phyloP scores from a whole-genome alignment of 2,329 filamentous ascomycete genomes.

The Metarhizium guizhouense region DNA sequence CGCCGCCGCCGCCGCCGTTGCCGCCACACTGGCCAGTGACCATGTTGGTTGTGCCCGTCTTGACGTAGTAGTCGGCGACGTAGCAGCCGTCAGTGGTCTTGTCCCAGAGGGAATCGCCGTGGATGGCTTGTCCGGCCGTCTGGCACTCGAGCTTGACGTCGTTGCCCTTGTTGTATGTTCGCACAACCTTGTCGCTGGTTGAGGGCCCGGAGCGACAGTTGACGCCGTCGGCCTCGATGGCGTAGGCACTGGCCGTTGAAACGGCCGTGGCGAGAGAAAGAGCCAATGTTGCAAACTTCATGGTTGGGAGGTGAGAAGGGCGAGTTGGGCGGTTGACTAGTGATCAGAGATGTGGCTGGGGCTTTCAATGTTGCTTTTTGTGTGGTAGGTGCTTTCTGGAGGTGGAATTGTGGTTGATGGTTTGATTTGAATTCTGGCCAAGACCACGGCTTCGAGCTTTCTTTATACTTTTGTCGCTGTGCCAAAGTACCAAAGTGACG shows the following conservation, averaged over 20 bases:
- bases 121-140: conserved; percentile 6
- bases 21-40: background rate
- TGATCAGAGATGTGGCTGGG: no score
- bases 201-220: conserved; percentile 7
- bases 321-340: background rate
- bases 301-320: background rate
- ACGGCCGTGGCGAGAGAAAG: background rate
- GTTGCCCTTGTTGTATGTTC: conserved; percentile 8
- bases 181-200: conserved; percentile 5
- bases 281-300: background rate
- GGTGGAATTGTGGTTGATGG: no score
- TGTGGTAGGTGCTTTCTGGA: no score
- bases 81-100: conserved; percentile 10
- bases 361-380: no score
- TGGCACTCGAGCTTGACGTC: conserved; percentile 10
- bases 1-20: background rate
- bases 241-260: conserved; percentile 1
- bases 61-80: conserved; percentile 11
- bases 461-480: no score
- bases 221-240: conserved; percentile 7
- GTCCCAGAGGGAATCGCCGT: conserved; percentile 9
- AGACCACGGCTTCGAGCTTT: no score
- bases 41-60: conserved; percentile 5
- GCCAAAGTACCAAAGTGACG: no score
- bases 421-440: no score